Evolutionary conservation across 2,329 filamentous ascomycete genomes (phyloP), one percentile per base, ranked within the genome.

Genomic region (Herpotrichia juniperi): DNA sequence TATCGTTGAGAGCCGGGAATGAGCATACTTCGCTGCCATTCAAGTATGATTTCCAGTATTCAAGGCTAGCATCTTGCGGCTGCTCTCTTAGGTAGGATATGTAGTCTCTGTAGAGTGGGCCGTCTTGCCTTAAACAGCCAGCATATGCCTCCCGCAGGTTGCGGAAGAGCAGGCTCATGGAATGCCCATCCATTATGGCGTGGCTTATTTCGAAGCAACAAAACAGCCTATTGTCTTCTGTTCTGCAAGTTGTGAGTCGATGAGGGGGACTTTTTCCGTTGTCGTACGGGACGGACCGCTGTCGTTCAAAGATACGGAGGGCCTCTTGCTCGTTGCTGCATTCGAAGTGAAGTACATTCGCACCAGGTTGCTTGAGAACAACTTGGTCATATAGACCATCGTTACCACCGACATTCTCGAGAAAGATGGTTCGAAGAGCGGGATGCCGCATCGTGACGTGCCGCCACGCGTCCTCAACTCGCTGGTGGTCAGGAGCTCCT

Each of bases 101-200:
- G 46, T 72, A 73, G 28, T 67, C 63, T 45, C 68, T 68, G 46
- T 70, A 71, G 3, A 64, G 59, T 8, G 68, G 67, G 3, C 64
- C 67, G 4, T 67, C 60, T 10, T 53, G 48, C 4, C 53, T 44
- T 10, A 69, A 49, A 26, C 46, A 46, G 8, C 61, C 63, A 26
- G 60, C 57, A 46, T 70, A 72, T 9, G 66, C 69, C 31, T 59
- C 42, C 7, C 51, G 55, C 6, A 73, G 62, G 39, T 73, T 68
- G 12, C 53, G 53, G 26, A 61, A 62, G 9, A 73, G 39, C 4
- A 72, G 19, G 28, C 64, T 67, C 63, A 69, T 69, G 0, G 70
- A 71, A 34, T 68, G 64, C 1, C 69, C 70, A 26, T 73, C 70
- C 63, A 73, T 71, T 24, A 73, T 66, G 10, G 64, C 63, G 43